These are phyloP conservation scores for Rhododendron ferrugineum DNA, from an alignment of 148 eudicot genomes.

Conservation along the genomic window DNA sequence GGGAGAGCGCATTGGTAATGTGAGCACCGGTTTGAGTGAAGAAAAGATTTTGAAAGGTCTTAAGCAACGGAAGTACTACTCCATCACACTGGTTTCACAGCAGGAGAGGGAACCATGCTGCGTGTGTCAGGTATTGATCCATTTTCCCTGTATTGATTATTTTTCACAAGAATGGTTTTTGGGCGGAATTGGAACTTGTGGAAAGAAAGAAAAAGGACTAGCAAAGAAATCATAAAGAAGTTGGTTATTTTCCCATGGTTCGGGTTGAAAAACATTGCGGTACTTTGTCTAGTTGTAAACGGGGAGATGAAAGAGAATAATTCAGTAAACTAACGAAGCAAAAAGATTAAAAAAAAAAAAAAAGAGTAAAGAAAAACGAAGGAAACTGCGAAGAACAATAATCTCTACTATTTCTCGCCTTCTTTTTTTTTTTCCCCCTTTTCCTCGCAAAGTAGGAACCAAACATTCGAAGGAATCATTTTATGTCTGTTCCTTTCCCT, in stretches of 20 bases:
- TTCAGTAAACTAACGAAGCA: too few relatives aligned
- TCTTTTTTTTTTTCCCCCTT: too few relatives aligned
- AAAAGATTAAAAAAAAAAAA: too few relatives aligned
- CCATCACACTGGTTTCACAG: slow-evolving; percentile 27
- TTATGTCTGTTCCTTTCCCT: background rate
- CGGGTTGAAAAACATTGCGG: background rate
- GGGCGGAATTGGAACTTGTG: background rate
- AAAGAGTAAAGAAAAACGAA: background rate
- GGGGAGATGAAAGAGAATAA: background rate
- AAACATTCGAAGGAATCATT: background rate
- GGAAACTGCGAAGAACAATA: background rate
- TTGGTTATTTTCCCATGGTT: background rate
- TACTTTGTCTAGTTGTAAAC: background rate
- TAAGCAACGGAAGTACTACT: slow-evolving; percentile 51
- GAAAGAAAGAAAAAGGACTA: background rate
- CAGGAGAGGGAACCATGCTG: slow-evolving; percentile 77
- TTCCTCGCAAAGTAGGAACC: background rate
- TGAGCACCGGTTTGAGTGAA: slow-evolving; percentile 70
- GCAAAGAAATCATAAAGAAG: background rate
- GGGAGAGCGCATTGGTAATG: slow-evolving; percentile 88
- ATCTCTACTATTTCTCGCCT: background rate
- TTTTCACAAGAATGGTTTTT: background rate
- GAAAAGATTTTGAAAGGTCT: slow-evolving; percentile 47
- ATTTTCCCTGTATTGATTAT: background rate
- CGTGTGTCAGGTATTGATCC: slow-evolving; percentile 62